phyloP scores from a whole-genome alignment of 208 protist species.

The Acanthamoeba pearcei region DNA sequence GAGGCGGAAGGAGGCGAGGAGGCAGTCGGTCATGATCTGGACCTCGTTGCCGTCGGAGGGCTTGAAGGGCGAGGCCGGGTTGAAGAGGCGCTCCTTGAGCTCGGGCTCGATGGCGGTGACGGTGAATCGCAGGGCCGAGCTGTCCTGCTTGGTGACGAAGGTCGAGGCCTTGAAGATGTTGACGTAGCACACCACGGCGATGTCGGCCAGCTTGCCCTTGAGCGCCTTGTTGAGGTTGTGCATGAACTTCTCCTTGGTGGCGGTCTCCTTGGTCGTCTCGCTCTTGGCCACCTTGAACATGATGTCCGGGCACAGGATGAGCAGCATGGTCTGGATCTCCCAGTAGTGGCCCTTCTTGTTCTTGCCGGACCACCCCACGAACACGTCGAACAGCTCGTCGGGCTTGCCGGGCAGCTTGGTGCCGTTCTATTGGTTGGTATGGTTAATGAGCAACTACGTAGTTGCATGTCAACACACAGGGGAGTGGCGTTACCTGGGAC shows the following conservation, averaged over 20 bases:
- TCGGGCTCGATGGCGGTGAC: conserved; percentile 81
- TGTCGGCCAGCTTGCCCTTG: conserved; percentile 77
- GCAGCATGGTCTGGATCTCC: conserved; percentile 82
- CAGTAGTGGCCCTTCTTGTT: conserved; percentile 81
- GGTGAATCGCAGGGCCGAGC: conserved; percentile 80
- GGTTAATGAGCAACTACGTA: background rate
- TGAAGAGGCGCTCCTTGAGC: conserved; percentile 78
- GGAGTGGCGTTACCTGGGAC: conserved; percentile 41
- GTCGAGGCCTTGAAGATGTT: conserved; percentile 84
- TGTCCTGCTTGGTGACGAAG: conserved; percentile 81
- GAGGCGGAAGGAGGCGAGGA: conserved; percentile 74
- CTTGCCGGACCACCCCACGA: conserved; percentile 79
- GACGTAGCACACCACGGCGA: conserved; percentile 80
- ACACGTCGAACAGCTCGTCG: conserved; percentile 80
- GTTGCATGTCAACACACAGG: background rate
- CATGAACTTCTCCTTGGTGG: conserved; percentile 77
- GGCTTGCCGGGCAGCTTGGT: conserved; percentile 34
- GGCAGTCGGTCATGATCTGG: conserved; percentile 80
- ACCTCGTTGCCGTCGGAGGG: conserved; percentile 68
- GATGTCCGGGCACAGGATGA: conserved; percentile 83
- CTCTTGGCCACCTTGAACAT: conserved; percentile 80
- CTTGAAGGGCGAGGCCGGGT: conserved; percentile 35
- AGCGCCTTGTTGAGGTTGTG: conserved; percentile 76
- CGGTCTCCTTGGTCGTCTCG: conserved; percentile 17
- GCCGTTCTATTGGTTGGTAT: background rate